Percentiles rank a stretch among this genome's conserved stretches.
phyloP scores from a whole-genome alignment of 148 eudicot species.

The Cornus suecica region DNA sequence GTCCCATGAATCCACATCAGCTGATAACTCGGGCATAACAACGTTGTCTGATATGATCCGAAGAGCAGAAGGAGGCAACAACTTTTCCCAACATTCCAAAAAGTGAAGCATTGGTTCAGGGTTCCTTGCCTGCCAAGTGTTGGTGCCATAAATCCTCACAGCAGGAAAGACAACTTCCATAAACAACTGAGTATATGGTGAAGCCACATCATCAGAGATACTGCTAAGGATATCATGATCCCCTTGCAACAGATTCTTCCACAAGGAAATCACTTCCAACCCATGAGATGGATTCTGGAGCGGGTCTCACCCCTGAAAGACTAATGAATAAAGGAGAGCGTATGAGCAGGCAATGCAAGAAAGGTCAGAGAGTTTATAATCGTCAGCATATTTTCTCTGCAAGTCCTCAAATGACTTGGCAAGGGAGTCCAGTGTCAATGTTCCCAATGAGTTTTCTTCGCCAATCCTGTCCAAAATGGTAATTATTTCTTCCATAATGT shows the following conservation, averaged over 20 bases:
- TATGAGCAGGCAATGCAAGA: constrained; percentile 73
- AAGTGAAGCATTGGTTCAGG: constrained; percentile 87
- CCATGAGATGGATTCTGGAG: constrained; percentile 74
- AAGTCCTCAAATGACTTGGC: constrained; percentile 53
- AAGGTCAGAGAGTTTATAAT: constrained; percentile 68
- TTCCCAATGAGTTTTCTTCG: constrained; percentile 49
- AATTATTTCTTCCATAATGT: constrained; percentile 53
- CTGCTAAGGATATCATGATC: constrained; percentile 44
- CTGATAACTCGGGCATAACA: constrained; percentile 71
- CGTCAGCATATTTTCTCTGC: constrained; percentile 51
- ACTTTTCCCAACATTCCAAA: constrained; percentile 75
- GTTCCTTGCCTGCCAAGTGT: constrained; percentile 88
- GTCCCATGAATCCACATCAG: constrained; percentile 83
- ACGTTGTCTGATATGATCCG: constrained; percentile 63
- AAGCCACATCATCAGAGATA: constrained; percentile 43
- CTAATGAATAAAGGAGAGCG: constrained; percentile 75
- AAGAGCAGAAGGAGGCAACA: constrained; percentile 59
- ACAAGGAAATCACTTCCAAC: constrained; percentile 41
- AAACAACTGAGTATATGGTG: constrained; percentile 67
- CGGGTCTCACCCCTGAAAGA: constrained; percentile 93
- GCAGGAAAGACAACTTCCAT: constrained; percentile 92
- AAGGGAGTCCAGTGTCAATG: constrained; percentile 61
- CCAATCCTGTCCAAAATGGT: constrained; percentile 44
- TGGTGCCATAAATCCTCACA: constrained; percentile 77
- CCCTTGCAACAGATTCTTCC: constrained; percentile 75